phyloP scores from a whole-genome alignment of 345 rosid species.

The Geranium brycei region DNA sequence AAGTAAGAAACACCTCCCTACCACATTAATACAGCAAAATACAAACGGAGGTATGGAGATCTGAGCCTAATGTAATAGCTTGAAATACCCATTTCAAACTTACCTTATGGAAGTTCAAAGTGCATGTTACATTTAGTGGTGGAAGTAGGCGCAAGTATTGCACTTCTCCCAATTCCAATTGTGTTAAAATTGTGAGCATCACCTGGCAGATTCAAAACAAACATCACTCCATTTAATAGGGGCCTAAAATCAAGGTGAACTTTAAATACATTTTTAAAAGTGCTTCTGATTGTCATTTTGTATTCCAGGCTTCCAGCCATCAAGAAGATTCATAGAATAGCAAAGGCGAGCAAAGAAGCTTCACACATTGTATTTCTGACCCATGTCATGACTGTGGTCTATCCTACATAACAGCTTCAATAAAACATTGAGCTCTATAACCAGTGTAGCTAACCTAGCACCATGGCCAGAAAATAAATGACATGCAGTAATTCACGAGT shows the following conservation, averaged over 20 bases:
- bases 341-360: neutral
- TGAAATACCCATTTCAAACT: slow-evolving; percentile 5
- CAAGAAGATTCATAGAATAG: neutral
- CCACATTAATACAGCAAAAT: neutral
- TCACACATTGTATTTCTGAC: neutral
- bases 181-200: slow-evolving; percentile 79
- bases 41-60: slow-evolving; percentile 1
- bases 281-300: neutral
- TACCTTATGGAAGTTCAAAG: slow-evolving; percentile 88
- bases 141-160: slow-evolving; percentile 69
- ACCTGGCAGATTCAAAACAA: slow-evolving; percentile 41
- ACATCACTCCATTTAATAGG: neutral
- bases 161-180: slow-evolving; percentile 80
- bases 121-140: slow-evolving; percentile 56
- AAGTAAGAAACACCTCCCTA: neutral
- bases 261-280: too few species aligned
- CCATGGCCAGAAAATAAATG: too few species aligned
- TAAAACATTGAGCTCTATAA: neutral
- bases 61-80: slow-evolving; percentile 1
- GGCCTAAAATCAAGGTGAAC: neutral
- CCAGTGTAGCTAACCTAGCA: neutral
- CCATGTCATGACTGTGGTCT: neutral
- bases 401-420: neutral
- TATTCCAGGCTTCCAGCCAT: neutral
- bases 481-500: neutral